Evolutionary conservation across 2,329 filamentous ascomycete species (phyloP).

Genomic region (Aureobasidium sp.): DNA sequence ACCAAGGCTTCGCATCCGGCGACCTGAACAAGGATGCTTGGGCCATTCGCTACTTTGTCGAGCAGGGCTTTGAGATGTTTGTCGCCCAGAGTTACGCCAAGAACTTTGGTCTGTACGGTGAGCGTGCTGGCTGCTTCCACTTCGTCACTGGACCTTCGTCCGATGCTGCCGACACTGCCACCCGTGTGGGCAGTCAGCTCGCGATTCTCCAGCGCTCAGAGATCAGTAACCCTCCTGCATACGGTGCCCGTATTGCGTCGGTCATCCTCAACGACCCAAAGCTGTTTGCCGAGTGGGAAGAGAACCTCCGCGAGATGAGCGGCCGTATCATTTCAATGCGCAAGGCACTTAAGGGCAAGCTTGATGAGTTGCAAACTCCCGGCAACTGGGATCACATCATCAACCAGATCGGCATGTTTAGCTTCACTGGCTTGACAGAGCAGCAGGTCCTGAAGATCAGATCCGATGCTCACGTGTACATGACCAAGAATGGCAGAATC

Average conservation of each 20-base stretch:
- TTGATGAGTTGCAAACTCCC: constrained; percentile 79
- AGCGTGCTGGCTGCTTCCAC: constrained; percentile 95
- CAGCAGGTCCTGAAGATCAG: constrained; percentile 65
- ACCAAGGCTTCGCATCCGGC: constrained; percentile 95
- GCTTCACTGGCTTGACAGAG: constrained; percentile 75
- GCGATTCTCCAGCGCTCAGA: constrained; percentile 93
- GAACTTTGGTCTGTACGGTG: constrained; percentile 78
- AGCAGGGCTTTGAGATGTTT: constrained; percentile 70
- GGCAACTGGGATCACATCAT: constrained; percentile 96
- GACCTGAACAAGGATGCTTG: constrained; percentile 77
- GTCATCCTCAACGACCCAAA: constrained; percentile 73
- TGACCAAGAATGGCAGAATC: constrained; percentile 96
- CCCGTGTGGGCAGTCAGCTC: constrained; percentile 75
- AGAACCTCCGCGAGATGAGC: constrained; percentile 86
- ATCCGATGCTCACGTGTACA: constrained; percentile 69
- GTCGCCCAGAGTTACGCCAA: constrained; percentile 50
- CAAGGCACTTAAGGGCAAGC: constrained; percentile 64
- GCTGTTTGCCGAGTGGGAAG: constrained; percentile 88
- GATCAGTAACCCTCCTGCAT: constrained; percentile 93
- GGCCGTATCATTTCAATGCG: constrained; percentile 94
- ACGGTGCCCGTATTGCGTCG: constrained; percentile 83
- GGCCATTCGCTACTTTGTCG: constrained; percentile 90
- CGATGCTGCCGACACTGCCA: constrained; percentile 55
- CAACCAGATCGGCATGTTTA: constrained; percentile 99
- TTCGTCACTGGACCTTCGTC: constrained; percentile 68